Conservation (phyloP, 2,329 filamentous ascomycete species). For the Daldinia sp. region DNA sequence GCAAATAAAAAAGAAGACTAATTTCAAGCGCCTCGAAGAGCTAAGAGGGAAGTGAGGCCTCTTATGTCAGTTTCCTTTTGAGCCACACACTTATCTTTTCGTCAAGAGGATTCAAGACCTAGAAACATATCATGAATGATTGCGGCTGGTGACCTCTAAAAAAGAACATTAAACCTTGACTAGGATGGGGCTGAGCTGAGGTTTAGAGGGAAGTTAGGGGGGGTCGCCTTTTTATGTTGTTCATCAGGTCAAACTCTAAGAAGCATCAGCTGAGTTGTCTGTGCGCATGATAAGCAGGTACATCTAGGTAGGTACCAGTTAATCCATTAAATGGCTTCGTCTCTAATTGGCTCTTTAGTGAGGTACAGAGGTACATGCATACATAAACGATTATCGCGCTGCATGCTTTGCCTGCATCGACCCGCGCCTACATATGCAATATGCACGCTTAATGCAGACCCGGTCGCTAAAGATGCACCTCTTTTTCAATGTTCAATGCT, state of each 20-base stretch:
- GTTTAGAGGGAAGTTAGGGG: neutral
- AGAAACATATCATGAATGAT: slow-evolving; percentile 22
- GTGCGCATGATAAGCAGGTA: slow-evolving; percentile 39
- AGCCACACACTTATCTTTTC: neutral
- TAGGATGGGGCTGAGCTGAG: slow-evolving; percentile 39
- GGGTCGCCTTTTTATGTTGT: slow-evolving; percentile 2
- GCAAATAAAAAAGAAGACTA: slow-evolving; percentile 9
- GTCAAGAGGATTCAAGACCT: slow-evolving; percentile 32
- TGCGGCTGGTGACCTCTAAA: slow-evolving; percentile 32
- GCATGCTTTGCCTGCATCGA: slow-evolving; percentile 9
- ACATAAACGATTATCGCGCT: neutral
- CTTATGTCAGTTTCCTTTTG: slow-evolving; percentile 26
- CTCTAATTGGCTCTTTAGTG: neutral
- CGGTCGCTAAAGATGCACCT: neutral
- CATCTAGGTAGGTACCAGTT: slow-evolving; percentile 10
- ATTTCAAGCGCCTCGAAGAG: slow-evolving; percentile 1
- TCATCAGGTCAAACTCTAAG: slow-evolving; percentile 21
- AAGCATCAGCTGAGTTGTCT: slow-evolving; percentile 38
- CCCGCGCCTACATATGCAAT: slow-evolving; percentile 10
- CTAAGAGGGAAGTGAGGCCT: slow-evolving; percentile 30
- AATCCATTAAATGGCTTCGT: neutral
- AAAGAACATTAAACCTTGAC: slow-evolving; percentile 20
- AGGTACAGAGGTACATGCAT: neutral
- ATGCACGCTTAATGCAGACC: slow-evolving; percentile 12
- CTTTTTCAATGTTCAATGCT: neutral